phyloP scores from a whole-genome alignment of 495 filamentous ascomycete species.

The Daldinia grandis region DNA sequence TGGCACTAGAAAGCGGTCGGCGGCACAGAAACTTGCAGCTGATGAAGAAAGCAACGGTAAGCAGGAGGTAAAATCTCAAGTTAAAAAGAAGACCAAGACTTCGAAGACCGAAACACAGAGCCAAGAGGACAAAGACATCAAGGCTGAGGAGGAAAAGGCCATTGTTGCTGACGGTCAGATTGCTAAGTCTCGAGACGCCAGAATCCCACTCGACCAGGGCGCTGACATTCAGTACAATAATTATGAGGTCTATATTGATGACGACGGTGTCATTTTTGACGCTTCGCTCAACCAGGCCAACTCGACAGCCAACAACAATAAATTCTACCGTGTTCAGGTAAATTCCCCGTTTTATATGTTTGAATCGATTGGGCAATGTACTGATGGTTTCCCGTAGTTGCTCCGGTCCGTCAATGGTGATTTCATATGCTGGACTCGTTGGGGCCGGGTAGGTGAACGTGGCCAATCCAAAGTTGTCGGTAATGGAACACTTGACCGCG shows the following conservation, averaged over 20 bases:
- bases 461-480: conserved; percentile 66
- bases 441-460: conserved; percentile 79
- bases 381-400: conserved; percentile 46
- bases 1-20: conserved; percentile 38
- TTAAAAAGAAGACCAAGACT: conserved; percentile 47
- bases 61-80: neutral
- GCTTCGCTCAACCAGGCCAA: conserved; percentile 69
- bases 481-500: conserved; percentile 51
- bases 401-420: conserved; percentile 36
- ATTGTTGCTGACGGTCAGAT: conserved; percentile 54
- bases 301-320: conserved; percentile 70
- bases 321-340: conserved; percentile 74
- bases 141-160: conserved; percentile 35
- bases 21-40: conserved; percentile 28
- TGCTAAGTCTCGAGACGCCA: conserved; percentile 53
- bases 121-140: conserved; percentile 24
- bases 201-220: conserved; percentile 57
- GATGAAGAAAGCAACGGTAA: conserved; percentile 36
- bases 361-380: conserved; percentile 13
- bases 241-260: conserved; percentile 70
- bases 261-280: conserved; percentile 69
- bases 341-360: conserved; percentile 1
- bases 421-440: conserved; percentile 72
- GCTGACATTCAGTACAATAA: conserved; percentile 38
- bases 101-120: conserved; percentile 32